These are phyloP conservation scores for Quercus wislizeni DNA, from an alignment of 306 rosid genomes.

Conservation along the genomic window DNA sequence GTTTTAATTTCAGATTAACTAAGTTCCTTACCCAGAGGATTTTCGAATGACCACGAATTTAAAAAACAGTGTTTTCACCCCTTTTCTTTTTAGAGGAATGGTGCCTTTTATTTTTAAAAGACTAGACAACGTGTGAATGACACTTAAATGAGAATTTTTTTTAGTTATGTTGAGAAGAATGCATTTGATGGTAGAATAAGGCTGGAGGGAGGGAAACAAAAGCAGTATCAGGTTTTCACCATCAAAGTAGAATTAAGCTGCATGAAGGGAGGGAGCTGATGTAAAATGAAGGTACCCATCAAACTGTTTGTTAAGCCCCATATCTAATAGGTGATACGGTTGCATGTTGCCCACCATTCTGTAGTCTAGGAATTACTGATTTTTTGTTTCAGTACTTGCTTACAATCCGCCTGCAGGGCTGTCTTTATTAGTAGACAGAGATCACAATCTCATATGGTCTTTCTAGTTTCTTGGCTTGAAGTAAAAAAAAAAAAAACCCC, in stretches of 20 bases:
- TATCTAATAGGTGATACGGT: not conserved
- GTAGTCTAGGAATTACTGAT: not conserved
- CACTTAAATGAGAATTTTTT: not conserved
- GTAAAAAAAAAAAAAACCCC: not conserved
- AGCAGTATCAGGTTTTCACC: not conserved
- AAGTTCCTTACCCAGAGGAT: not conserved
- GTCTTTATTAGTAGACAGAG: not conserved
- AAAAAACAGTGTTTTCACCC: not conserved
- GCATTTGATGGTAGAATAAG: not conserved
- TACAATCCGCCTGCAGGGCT: not conserved
- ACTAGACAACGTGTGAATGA: not conserved
- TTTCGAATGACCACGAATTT: not conserved
- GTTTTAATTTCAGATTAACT: not conserved
- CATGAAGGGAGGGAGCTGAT: not conserved
- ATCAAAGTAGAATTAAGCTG: not conserved
- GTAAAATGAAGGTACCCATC: not conserved
- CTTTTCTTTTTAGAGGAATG: not conserved
- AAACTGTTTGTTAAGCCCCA: not conserved
- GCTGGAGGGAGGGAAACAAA: not conserved
- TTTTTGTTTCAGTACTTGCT: not conserved
- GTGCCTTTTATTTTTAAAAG: not conserved
- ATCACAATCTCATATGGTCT: not conserved
- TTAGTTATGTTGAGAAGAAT: not conserved
- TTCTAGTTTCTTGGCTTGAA: conserved; percentile 11
- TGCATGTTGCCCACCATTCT: not conserved